Evolutionary conservation across 2,329 filamentous ascomycete genomes (phyloP).

Genomic region (Calcarisporium arbuscula): DNA sequence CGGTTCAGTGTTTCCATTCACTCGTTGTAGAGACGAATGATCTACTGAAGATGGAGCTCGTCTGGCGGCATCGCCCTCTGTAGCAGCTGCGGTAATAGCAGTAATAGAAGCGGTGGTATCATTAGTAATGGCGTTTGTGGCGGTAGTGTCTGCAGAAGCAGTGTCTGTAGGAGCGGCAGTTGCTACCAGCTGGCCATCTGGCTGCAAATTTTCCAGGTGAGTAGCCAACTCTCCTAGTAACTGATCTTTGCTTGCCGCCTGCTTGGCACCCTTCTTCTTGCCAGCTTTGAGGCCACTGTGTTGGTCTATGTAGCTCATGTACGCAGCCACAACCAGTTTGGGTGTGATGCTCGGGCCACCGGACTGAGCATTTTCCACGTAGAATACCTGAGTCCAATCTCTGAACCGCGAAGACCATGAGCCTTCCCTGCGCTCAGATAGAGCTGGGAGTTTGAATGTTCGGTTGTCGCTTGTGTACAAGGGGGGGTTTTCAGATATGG

Average conservation of each 20-base stretch:
- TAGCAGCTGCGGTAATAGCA: no score
- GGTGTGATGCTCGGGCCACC: conserved; percentile 17
- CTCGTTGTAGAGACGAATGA: no score
- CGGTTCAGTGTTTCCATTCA: no score
- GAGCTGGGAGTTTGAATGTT: conserved; percentile 20
- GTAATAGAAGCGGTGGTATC: no score
- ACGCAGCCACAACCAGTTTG: conserved; percentile 18
- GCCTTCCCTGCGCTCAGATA: conserved; percentile 19
- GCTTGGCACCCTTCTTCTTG: conserved; percentile 27
- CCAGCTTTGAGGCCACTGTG: conserved; percentile 20
- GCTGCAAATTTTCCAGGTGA: conserved; percentile 14
- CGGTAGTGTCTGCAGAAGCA: no score
- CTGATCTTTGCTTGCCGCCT: conserved; percentile 19
- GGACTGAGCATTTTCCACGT: conserved; percentile 17
- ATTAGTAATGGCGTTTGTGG: no score
- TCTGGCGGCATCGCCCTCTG: no score
- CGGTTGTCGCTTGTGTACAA: conserved; percentile 14
- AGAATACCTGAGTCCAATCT: conserved; percentile 27
- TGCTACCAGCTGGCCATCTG: no score
- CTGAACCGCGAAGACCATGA: conserved; percentile 29
- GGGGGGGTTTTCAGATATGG: conserved; percentile 14
- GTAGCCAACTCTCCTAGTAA: conserved; percentile 17
- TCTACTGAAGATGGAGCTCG: no score
- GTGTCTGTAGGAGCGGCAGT: no score
- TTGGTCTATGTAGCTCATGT: conserved; percentile 23